These are phyloP conservation scores for Schizonepeta tenuifolia DNA, from an alignment of 257 asterid species.

Conservation along the genomic window DNA sequence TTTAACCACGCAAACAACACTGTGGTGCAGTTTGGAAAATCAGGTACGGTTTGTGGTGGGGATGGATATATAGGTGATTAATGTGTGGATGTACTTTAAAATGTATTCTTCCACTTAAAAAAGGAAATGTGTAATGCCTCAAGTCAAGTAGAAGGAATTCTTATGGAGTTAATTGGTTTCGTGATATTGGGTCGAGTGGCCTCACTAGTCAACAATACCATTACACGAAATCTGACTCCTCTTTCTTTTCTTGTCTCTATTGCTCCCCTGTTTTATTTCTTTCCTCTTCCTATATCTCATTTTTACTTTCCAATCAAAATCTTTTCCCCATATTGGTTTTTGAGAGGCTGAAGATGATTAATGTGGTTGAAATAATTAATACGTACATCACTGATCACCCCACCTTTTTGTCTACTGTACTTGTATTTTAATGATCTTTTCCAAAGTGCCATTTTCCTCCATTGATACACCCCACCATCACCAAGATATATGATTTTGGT, in stretches of 20 bases:
- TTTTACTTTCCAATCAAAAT: conserved; percentile 28
- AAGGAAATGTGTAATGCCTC: conserved; percentile 53
- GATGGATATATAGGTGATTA: conserved; percentile 43
- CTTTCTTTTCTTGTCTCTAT: conserved; percentile 77
- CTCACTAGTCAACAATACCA: conserved; percentile 65
- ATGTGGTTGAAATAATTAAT: conserved; percentile 36
- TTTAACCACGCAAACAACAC: conserved; percentile 38
- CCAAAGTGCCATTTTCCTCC: conserved; percentile 35
- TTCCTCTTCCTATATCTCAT: conserved; percentile 27
- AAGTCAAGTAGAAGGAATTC: conserved; percentile 46
- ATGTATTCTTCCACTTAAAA: conserved; percentile 67
- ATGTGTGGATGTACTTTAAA: conserved; percentile 61
- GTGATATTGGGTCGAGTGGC: conserved; percentile 64
- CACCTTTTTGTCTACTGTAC: conserved; percentile 45
- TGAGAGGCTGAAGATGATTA: conserved; percentile 41
- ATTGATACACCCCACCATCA: background rate
- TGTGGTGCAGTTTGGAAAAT: conserved; percentile 39
- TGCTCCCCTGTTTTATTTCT: conserved; percentile 43
- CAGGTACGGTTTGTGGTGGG: conserved; percentile 60
- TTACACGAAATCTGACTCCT: conserved; percentile 65
- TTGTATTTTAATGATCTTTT: conserved; percentile 34
- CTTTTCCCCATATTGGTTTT: conserved; percentile 34
- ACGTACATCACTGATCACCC: conserved; percentile 35
- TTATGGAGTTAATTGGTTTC: conserved; percentile 54
- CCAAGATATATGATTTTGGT: background rate